Evolutionary conservation across 306 rosid species (phyloP).

Genomic region (Carpinus viminea): DNA sequence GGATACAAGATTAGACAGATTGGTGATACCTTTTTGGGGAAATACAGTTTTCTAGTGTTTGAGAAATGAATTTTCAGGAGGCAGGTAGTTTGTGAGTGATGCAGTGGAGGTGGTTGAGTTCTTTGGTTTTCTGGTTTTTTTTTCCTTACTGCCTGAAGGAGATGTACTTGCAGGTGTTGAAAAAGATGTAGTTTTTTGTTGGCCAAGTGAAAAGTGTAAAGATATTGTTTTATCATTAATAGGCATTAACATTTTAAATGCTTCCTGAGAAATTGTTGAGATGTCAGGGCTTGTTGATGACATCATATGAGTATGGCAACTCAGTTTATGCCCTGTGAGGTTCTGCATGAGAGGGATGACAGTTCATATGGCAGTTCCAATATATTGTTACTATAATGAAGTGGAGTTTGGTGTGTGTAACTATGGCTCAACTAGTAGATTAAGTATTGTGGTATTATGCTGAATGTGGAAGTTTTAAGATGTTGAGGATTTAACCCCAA

Average conservation of each 20-base stretch:
- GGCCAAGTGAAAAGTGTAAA: not conserved
- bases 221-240: not conserved
- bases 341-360: not conserved
- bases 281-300: not conserved
- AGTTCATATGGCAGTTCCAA: not conserved
- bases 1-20: not conserved
- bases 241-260: not conserved
- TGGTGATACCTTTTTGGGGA: not conserved
- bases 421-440: not conserved
- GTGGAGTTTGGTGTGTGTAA: not conserved
- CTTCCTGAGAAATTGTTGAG: not conserved
- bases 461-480: no score
- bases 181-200: not conserved
- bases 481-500: no score
- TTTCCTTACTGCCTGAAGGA: not conserved
- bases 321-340: not conserved
- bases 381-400: not conserved
- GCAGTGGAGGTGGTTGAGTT: not conserved
- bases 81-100: not conserved
- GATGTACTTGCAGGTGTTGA: not conserved
- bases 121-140: not conserved
- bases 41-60: not conserved
- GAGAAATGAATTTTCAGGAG: no score
- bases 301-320: not conserved
- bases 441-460: not conserved